Conservation (phyloP, 495 filamentous ascomycete species). For the Penicillium cataractarum region DNA sequence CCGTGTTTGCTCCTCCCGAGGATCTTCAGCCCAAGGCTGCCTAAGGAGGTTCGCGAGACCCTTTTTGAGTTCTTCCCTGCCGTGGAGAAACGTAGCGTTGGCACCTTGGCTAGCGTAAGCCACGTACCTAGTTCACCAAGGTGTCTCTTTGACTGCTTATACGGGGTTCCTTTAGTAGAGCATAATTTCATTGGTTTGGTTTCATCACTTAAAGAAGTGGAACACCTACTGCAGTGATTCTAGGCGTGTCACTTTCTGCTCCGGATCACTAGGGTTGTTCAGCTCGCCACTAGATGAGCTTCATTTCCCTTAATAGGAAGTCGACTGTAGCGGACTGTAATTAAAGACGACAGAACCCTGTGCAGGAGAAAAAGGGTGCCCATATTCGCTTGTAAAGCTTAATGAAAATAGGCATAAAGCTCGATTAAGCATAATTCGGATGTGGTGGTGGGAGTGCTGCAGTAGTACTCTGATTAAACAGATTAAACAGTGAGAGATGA, state of each 20-base stretch:
- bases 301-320: neutral
- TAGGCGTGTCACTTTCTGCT: neutral
- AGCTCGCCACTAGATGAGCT: neutral
- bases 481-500: neutral
- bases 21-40: neutral
- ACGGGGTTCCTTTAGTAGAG: neutral
- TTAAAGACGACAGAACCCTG: neutral
- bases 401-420: neutral
- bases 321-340: neutral
- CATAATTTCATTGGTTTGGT: neutral
- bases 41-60: neutral
- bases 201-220: neutral
- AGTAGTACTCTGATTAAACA: neutral
- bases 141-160: neutral
- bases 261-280: neutral
- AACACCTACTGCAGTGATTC: neutral
- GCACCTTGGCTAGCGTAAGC: neutral
- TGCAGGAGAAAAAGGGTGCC: neutral
- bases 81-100: neutral
- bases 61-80: neutral
- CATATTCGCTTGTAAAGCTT: no score
- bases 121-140: neutral
- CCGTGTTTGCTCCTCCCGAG: neutral
- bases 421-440: neutral
- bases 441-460: neutral